Percentiles rank a stretch among this genome's conserved stretches.
phyloP scores from a whole-genome alignment of 176 grass and related monocot genomes.

The Eragrostis curvula region DNA sequence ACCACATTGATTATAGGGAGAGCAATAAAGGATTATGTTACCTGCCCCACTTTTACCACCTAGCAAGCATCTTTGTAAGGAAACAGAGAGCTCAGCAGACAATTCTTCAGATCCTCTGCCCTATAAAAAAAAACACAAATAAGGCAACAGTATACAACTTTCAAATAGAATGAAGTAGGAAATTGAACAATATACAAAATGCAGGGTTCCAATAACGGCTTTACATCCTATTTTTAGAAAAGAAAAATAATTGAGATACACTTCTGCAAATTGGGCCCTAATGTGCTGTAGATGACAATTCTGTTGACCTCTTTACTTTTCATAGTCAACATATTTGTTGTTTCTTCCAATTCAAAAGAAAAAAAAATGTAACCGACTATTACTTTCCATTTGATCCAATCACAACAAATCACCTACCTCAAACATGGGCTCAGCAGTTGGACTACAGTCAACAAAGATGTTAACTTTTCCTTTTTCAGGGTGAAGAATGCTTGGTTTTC shows the following conservation, averaged over 20 bases:
- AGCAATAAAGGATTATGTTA: slow-evolving; percentile 41
- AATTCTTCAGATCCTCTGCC: slow-evolving; percentile 89
- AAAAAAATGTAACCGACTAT: not conserved
- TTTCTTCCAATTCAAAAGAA: not conserved
- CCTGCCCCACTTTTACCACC: slow-evolving; percentile 89
- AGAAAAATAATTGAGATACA: not conserved
- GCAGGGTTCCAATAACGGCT: not conserved
- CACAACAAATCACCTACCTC: slow-evolving; percentile 59
- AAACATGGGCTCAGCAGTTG: slow-evolving; percentile 73
- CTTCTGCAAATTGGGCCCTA: not conserved
- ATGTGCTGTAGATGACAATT: too few species aligned
- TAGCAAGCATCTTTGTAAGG: slow-evolving; percentile 82
- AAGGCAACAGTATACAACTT: not conserved
- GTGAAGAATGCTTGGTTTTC: slow-evolving; percentile 74
- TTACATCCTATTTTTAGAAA: not conserved
- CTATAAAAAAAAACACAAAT: slow-evolving; percentile 52
- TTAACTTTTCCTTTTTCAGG: slow-evolving; percentile 89
- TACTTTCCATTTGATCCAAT: slow-evolving; percentile 23
- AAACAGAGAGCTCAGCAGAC: slow-evolving; percentile 71
- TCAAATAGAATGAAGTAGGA: not conserved
- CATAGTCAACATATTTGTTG: too few species aligned
- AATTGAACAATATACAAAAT: not conserved
- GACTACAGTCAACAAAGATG: slow-evolving; percentile 88
- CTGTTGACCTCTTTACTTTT: not conserved
- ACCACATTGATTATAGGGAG: not conserved